Conservation (phyloP, 2,329 filamentous ascomycete species). For the Microsporum audouinii region DNA sequence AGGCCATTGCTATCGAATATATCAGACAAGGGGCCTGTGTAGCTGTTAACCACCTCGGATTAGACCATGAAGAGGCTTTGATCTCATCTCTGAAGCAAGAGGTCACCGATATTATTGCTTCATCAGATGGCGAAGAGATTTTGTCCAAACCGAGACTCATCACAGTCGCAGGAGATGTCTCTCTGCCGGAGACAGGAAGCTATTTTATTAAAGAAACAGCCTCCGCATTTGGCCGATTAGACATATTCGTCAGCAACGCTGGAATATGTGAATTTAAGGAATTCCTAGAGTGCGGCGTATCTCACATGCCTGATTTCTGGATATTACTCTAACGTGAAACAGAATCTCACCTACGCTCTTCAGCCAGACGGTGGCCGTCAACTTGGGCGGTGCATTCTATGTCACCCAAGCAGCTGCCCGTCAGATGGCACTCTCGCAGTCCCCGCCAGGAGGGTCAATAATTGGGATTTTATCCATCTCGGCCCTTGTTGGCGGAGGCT, state of each 20-base stretch:
- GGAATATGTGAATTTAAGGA: conserved; percentile 82
- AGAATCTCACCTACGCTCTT: conserved; percentile 60
- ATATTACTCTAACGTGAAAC: conserved; percentile 4
- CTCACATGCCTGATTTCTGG: not conserved
- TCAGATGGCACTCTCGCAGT: conserved; percentile 66
- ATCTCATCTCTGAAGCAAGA: conserved; percentile 40
- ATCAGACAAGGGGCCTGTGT: conserved; percentile 66
- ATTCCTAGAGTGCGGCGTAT: conserved; percentile 52
- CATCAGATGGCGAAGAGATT: not conserved
- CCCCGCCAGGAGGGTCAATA: conserved; percentile 62
- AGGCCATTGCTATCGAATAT: conserved; percentile 69
- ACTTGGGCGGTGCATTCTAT: conserved; percentile 82
- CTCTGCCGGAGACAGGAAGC: conserved; percentile 58
- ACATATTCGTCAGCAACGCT: conserved; percentile 79
- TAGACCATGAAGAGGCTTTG: conserved; percentile 22
- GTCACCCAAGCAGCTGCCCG: conserved; percentile 71
- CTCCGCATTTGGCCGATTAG: conserved; percentile 43
- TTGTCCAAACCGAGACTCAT: conserved; percentile 39
- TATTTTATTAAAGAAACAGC: conserved; percentile 58
- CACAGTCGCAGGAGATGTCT: conserved; percentile 65
- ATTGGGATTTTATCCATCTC: conserved; percentile 39
- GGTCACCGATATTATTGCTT: conserved; percentile 18
- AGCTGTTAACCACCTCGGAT: conserved; percentile 65
- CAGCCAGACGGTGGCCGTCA: conserved; percentile 60
- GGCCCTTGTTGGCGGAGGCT: conserved; percentile 51